Evolutionary conservation across 225 moss, liverwort and hornwort species (phyloP).

Genomic region (Thuidium tamariscinum): DNA sequence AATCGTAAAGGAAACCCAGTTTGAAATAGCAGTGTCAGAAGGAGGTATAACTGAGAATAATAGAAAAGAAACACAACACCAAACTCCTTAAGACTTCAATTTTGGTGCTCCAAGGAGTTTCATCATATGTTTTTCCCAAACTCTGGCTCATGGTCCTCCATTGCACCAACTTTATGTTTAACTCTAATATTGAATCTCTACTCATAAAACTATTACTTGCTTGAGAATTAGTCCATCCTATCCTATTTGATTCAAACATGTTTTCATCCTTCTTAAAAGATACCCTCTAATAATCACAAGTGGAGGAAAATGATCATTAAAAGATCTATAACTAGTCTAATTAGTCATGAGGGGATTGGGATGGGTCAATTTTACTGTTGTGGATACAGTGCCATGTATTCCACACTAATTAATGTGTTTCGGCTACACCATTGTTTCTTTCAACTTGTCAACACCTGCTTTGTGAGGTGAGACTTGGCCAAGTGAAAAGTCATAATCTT

Average conservation of each 20-base stretch:
- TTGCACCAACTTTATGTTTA: too few relatives aligned
- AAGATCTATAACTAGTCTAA: neutral
- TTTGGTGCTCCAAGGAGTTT: too few relatives aligned
- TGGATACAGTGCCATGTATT: too few relatives aligned
- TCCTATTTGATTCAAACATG: neutral
- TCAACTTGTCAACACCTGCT: neutral
- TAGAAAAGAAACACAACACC: too few relatives aligned
- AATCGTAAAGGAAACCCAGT: too few relatives aligned
- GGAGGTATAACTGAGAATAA: too few relatives aligned
- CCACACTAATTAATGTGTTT: neutral
- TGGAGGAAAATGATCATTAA: neutral
- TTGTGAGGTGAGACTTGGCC: neutral
- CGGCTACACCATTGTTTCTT: neutral
- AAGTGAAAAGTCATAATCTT: neutral
- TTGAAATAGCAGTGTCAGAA: too few relatives aligned
- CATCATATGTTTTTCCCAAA: too few relatives aligned
- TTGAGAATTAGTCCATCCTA: neutral
- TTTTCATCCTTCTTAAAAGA: neutral
- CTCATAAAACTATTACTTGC: too few relatives aligned
- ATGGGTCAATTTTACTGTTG: neutral
- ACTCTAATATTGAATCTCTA: too few relatives aligned
- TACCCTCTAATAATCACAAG: neutral
- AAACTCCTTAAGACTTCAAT: too few relatives aligned
- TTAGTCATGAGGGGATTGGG: neutral
- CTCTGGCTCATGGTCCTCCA: too few relatives aligned